Evolutionary conservation across 306 rosid genomes (phyloP), one percentile per base, ranked within the genome.

Genomic region (Medicago ruthenica): DNA sequence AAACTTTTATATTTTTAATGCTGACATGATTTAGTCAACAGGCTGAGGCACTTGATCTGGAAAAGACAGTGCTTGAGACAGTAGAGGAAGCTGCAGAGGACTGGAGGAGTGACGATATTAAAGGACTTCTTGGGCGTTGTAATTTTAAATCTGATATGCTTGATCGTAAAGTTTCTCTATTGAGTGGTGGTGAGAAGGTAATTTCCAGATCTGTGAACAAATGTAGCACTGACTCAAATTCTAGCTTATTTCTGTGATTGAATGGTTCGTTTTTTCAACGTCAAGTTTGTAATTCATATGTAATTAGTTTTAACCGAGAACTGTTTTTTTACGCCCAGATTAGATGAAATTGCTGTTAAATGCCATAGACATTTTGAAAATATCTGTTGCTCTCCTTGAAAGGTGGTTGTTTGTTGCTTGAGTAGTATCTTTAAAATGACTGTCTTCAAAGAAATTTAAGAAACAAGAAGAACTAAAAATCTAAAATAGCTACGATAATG

Each of bases 151-250:
- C 93, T 21, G 96, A 92, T 74, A 95, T 92, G 97, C 98, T 95
- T 84, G 97, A 95, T 71, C 91, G 97, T 70, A 92, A 87, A 83
- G 97, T 95, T 84, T 89, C 97, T 53, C 88, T 92, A 21, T 81
- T 95, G 80, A 95, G 98, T 80, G 98, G 97, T 80, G 98, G 98
- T 54, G 98, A 95, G 96, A 95, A 95, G 97, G 98, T 92, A 88
- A 70, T 59, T 76, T 70, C 68, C 31, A 55, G 14, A 51, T 55
- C 21, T 31, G 42, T 50, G 63, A 48, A 47, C 18, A 11, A 15
- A 24, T 11, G 9, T 59, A 39, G 45, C 13, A 65, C n/a, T n/a
- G n/a, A n/a, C 42, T 77, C 27, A 45, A 70, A 41, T 79, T 67
- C 48, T 51, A 27, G 40, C 66, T 76, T 63, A 71, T 66, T 58